phyloP scores from a whole-genome alignment of 257 asterid genomes.

The Plantago ovata region DNA sequence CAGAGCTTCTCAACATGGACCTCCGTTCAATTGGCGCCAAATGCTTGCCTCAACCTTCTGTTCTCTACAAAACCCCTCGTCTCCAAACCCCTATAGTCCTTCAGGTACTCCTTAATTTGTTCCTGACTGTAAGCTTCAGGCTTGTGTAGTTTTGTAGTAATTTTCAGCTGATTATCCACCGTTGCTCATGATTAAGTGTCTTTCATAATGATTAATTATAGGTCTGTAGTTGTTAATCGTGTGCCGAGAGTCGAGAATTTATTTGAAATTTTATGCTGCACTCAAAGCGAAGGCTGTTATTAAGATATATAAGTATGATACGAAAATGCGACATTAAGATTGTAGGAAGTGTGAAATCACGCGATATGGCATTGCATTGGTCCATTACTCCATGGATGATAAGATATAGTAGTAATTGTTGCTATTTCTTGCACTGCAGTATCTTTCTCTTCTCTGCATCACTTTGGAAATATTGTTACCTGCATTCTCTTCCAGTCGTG shows the following conservation, averaged over 20 bases:
- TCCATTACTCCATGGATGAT: no score
- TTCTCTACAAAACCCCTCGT: conserved; percentile 49
- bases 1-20: conserved; percentile 64
- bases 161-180: background rate
- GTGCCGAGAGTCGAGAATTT: background rate
- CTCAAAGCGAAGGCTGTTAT: background rate
- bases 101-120: conserved; percentile 43
- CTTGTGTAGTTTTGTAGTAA: background rate
- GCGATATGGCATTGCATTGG: no score
- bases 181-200: no score
- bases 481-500: background rate
- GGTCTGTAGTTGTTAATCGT: background rate
- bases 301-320: no score
- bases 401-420: no score
- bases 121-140: background rate
- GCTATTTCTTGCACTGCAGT: no score
- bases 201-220: no score
- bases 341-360: background rate
- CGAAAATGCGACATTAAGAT: no score
- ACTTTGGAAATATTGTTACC: no score
- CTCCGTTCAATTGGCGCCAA: conserved; percentile 71
- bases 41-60: conserved; percentile 57
- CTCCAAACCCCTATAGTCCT: conserved; percentile 64
- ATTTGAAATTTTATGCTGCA: background rate
- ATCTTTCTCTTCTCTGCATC: no score